Evolutionary conservation across 176 grass and related monocot species (phyloP), one percentile per base, ranked within the genome.

Genomic region (Avena atlantica): DNA sequence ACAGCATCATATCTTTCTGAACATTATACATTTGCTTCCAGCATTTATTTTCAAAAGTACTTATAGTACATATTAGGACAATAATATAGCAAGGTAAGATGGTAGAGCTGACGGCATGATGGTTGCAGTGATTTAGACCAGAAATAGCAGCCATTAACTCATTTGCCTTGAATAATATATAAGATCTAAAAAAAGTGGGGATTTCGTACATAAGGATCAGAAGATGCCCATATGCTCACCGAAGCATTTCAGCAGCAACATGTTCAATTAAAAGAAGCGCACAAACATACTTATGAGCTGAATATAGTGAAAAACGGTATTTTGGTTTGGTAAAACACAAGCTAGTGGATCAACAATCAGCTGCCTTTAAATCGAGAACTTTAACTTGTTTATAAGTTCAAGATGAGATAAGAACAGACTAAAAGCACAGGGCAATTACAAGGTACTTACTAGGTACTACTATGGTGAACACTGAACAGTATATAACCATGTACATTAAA

Each of bases 101-200:
- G 53, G 75, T 79, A 62, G 74, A 55, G 15, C 27, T 71, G 62
- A 83, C 74, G 37, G 60, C 64, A n/a, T 70, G 74, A 84, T 84
- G 29, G 74, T 53, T 84, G 74, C 68, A 89, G 47, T 24, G 34
- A 85, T 81, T 85, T 57, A 81, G 47, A 85, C 23, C 76, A 85
- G 49, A 85, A 89, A 87, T 49, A 87, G 55, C 64, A 87, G 66
- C 74, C 80, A 83, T 87, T 87, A 83, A 79, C 57, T 90, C 84
- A 91, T 8, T 82, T 60, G 49, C 49, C 25, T 80, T 91, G 23
- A 67, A 84, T 68, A 19, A 11, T 58, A 63, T 86, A 83, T 77
- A 66, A 83, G 53, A 71, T 58, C 13, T 56, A 1, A 9, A 77
- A 77, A 45, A 68, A 70, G 23, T 12, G 59, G 0, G 34, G 36